Percentiles rank a stretch among this genome's conserved stretches.
Conservation (phyloP, 2,329 filamentous ascomycete species). For the Cladosporium austrohemisphaericum region DNA sequence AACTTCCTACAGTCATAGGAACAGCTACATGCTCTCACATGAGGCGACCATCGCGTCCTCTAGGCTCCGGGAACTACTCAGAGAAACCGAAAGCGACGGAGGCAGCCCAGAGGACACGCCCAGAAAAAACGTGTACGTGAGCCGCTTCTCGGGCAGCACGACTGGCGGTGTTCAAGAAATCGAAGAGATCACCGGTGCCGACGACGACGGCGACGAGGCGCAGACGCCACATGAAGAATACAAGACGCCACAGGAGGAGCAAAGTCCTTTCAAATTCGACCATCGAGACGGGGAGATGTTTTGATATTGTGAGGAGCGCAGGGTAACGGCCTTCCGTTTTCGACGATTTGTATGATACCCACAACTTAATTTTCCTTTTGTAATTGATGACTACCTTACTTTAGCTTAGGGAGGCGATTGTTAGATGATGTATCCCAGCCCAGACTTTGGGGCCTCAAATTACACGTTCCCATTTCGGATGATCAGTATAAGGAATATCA, state of each 20-base stretch:
- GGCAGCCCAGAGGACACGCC: slow-evolving; percentile 16
- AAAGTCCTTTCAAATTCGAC: slow-evolving; percentile 20
- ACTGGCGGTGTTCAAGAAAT: slow-evolving; percentile 21
- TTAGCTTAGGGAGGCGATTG: background rate
- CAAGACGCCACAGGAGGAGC: slow-evolving; percentile 28
- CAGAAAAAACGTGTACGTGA: background rate
- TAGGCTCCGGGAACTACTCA: slow-evolving; percentile 26
- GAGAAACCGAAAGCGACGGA: slow-evolving; percentile 23
- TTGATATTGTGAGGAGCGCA: slow-evolving; percentile 17
- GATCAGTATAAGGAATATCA: background rate
- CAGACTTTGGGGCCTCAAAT: too few relatives aligned
- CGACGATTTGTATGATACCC: slow-evolving; percentile 18
- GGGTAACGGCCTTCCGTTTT: too few relatives aligned
- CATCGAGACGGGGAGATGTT: slow-evolving; percentile 23
- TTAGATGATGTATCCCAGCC: background rate
- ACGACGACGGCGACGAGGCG: slow-evolving; percentile 20
- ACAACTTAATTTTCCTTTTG: background rate
- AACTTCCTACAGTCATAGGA: slow-evolving; percentile 22
- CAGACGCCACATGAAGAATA: slow-evolving; percentile 28
- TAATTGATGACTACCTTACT: background rate
- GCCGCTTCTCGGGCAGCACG: slow-evolving; percentile 13
- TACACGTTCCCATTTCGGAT: background rate
- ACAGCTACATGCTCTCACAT: slow-evolving; percentile 24
- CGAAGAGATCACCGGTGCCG: slow-evolving; percentile 20
- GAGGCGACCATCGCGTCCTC: slow-evolving; percentile 5